These are phyloP conservation scores for Neofusicoccum umdonicola DNA, from an alignment of 2,329 filamentous ascomycete genomes.

Conservation along the genomic window DNA sequence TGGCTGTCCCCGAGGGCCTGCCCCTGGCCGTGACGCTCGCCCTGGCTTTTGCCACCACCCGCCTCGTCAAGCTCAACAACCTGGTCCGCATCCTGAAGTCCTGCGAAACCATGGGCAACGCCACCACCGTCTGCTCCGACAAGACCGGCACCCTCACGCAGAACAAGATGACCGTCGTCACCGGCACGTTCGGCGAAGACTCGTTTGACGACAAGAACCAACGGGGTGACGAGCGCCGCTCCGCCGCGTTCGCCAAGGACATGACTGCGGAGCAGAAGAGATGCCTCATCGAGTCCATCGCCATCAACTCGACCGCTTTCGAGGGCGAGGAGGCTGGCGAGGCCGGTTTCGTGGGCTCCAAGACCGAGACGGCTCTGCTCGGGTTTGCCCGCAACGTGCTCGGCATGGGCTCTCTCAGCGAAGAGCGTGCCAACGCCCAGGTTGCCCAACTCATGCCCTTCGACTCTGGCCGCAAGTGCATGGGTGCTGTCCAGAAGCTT, in stretches of 20 bases:
- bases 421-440: conserved; percentile 48
- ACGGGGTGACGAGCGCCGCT: conserved; percentile 42
- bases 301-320: conserved; percentile 53
- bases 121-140: conserved; percentile 37
- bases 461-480: conserved; percentile 56
- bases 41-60: conserved; percentile 35
- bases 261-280: conserved; percentile 37
- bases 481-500: conserved; percentile 55
- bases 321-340: conserved; percentile 46
- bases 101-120: conserved; percentile 36
- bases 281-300: conserved; percentile 26
- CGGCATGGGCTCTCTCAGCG: conserved; percentile 48
- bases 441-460: conserved; percentile 54
- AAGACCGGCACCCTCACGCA: conserved; percentile 42
- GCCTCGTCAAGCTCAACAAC: conserved; percentile 37
- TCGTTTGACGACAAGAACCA: conserved; percentile 54
- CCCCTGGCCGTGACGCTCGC: conserved; percentile 35
- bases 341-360: conserved; percentile 51
- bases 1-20: conserved; percentile 42
- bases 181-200: conserved; percentile 36
- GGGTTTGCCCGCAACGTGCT: conserved; percentile 52
- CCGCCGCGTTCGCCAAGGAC: conserved; percentile 42
- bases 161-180: conserved; percentile 45
- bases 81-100: conserved; percentile 35
- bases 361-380: conserved; percentile 57